Conservation (phyloP, 2,329 filamentous ascomycete genomes). For the Sclerotinia minor region DNA sequence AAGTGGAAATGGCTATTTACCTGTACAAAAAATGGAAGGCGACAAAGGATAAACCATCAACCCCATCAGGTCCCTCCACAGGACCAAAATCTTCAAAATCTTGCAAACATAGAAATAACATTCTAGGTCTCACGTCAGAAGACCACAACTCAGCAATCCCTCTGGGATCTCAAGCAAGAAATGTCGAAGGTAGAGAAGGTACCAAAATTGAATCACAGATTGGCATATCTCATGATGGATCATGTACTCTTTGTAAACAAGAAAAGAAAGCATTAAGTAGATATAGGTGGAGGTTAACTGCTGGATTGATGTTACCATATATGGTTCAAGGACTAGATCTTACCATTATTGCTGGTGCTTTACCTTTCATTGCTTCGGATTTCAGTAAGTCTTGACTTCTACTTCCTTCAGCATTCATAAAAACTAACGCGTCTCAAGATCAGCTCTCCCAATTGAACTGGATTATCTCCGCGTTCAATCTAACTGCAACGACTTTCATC, state of each 20-base stretch:
- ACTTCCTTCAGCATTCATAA: not conserved
- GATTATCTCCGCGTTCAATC: conserved; percentile 69
- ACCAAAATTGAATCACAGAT: not conserved
- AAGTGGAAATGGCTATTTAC: conserved; percentile 12
- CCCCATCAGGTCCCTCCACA: not conserved
- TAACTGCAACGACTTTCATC: conserved; percentile 67
- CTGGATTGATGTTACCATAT: conserved; percentile 60
- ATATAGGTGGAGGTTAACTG: conserved; percentile 60
- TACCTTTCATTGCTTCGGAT: conserved; percentile 63
- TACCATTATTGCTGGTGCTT: conserved; percentile 62
- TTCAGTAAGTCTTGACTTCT: conserved; percentile 51
- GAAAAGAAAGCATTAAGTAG: conserved; percentile 43
- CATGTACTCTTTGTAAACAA: conserved; percentile 31
- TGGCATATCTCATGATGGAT: not conserved
- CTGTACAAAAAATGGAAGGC: conserved; percentile 21
- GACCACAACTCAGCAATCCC: conserved; percentile 3
- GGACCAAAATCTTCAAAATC: not conserved
- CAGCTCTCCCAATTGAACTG: conserved; percentile 62
- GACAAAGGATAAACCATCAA: not conserved
- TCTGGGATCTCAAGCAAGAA: not conserved
- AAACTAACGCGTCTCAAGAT: conserved; percentile 41
- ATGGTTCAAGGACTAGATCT: conserved; percentile 62
- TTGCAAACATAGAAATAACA: conserved; percentile 17
- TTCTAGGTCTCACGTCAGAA: not conserved
- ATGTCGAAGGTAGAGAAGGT: not conserved